Evolutionary conservation across 2,329 filamentous ascomycete genomes (phyloP).

Genomic region (Arthrinium phaeospermum): DNA sequence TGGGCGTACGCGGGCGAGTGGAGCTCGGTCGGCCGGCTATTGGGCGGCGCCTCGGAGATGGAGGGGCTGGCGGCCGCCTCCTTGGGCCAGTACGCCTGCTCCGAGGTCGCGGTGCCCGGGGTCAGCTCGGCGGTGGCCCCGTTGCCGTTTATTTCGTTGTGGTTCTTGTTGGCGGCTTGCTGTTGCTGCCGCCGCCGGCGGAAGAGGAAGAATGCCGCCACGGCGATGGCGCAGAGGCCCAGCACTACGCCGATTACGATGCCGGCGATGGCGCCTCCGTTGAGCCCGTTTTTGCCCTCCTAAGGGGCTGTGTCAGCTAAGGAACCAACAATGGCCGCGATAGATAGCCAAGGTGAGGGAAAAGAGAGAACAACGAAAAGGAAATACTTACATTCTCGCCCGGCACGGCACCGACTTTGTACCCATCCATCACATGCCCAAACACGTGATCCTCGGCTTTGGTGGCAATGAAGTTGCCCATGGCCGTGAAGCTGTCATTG

Average conservation of each 20-base stretch:
- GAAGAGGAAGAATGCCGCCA: slow-evolving; percentile 24
- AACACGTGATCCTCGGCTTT: slow-evolving; percentile 25
- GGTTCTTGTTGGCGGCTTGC: too few species aligned
- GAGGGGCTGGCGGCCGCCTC: neutral
- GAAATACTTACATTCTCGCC: neutral
- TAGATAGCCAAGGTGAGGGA: neutral
- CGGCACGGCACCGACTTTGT: slow-evolving; percentile 21
- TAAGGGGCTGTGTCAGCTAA: neutral
- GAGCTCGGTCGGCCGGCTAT: neutral
- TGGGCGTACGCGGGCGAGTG: too few species aligned
- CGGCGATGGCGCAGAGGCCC: slow-evolving; percentile 18
- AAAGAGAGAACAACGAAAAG: too few species aligned
- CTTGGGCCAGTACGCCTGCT: neutral
- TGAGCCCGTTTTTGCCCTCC: neutral
- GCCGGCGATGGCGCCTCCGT: slow-evolving; percentile 28
- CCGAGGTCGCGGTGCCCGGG: neutral
- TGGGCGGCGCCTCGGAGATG: neutral
- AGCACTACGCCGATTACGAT: slow-evolving; percentile 28
- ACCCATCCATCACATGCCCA: slow-evolving; percentile 32
- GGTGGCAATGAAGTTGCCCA: slow-evolving; percentile 20
- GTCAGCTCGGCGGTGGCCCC: too few species aligned
- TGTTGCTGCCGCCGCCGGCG: slow-evolving; percentile 19
- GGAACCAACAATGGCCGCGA: neutral
- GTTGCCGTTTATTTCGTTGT: too few species aligned
- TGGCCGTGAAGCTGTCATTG: slow-evolving; percentile 22